Evolutionary conservation across 2,329 filamentous ascomycete species (phyloP), one percentile per base, ranked within the genome.

Genomic region (Aspergillus fumigatus): DNA sequence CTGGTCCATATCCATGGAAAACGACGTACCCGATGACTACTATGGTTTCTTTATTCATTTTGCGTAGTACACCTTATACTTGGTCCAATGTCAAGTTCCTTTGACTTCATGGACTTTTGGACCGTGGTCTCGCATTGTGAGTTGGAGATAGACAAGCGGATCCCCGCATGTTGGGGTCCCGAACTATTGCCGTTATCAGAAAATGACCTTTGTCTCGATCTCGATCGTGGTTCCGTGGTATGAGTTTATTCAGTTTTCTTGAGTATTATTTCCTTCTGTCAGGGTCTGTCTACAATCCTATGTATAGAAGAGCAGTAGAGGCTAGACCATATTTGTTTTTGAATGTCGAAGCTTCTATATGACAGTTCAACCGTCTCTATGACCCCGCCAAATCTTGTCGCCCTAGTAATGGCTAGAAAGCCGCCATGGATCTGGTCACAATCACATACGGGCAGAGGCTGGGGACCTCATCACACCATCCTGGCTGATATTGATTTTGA

Each of bases 1-100:
- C 11, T 52, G 29, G 48, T 11, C 10, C 11, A 21, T 25, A 21
- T 35, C 6, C 5, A 19, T 9, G 43, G 19, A 32, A 23, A 19
- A 50, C 26, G 48, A 51, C 51, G 58, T 59, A 74, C 73, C 73
- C 73, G 53, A 75, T 67, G 9, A 75, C 68, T 26, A 75, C 69
- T 35, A 75, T 72, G 3, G 71, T 74, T 54, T 70, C 68, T 2
- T 47, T 5, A 10, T 7, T 26, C 43, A 47, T 47, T 23, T 26
- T 47, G 43, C 25, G 10, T 6, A 21, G 26, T 10, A 14, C 6
- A 38, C 14, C 14, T 6, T 32, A 14, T 38, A 38, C 32, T 38
- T 14, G 32, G 7, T 38, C 14, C 14, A 7, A 38, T 6, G 5
- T 14, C 17, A 38, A 2, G 5, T 38, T 7, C 32, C 2, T 17